A percentile compares a stretch with the other conserved stretches of the same genome.
These are phyloP conservation scores for Crithidia bombi DNA, from an alignment of 208 protist species.

Conservation along the genomic window DNA sequence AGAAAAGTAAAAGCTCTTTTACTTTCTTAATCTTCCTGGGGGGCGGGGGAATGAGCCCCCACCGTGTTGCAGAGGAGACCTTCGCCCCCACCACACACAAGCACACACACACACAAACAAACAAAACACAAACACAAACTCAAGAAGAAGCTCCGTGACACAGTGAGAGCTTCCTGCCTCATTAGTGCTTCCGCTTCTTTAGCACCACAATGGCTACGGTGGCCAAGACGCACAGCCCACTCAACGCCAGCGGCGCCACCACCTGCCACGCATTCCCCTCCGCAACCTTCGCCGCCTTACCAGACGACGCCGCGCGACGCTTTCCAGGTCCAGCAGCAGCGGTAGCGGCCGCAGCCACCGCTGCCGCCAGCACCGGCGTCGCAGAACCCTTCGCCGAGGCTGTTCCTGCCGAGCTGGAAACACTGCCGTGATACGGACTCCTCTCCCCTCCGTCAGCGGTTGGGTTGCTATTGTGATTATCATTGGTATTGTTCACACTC, in stretches of 20 bases:
- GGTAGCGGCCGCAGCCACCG: neutral
- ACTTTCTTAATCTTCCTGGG: no score
- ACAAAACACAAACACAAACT: neutral
- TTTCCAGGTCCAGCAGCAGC: neutral
- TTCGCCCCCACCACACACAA: no score
- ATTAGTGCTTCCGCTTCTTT: conserved; percentile 26
- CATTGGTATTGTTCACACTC: neutral
- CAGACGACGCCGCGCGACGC: neutral
- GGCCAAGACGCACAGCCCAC: conserved; percentile 30
- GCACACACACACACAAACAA: no score
- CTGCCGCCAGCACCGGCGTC: neutral
- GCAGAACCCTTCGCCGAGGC: neutral
- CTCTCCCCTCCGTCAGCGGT: neutral
- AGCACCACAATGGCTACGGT: conserved; percentile 32
- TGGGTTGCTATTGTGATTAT: neutral
- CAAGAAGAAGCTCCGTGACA: no score
- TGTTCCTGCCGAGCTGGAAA: neutral
- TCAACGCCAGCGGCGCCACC: conserved; percentile 34
- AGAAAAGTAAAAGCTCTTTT: no score
- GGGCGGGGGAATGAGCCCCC: no score
- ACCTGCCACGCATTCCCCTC: conserved; percentile 30
- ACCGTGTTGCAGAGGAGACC: no score
- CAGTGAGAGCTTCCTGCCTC: neutral
- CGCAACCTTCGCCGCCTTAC: conserved; percentile 2
- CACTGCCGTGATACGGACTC: neutral